A percentile compares a stretch with the other conserved stretches of the same genome.
Evolutionary conservation across 75 land plant species (phyloP).

Genomic region (Sequoia sempervirens): DNA sequence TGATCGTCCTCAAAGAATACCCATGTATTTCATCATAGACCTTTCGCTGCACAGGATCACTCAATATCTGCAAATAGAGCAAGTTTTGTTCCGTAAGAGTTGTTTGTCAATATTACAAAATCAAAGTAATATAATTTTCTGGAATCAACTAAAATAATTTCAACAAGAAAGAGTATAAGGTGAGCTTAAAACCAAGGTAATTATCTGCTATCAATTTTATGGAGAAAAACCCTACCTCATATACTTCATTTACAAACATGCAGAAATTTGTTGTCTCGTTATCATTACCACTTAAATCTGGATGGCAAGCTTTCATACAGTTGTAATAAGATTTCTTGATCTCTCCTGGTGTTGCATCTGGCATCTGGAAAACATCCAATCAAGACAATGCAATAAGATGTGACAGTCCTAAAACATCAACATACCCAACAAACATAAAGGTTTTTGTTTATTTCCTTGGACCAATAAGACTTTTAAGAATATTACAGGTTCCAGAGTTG

Average conservation of each 20-base stretch:
- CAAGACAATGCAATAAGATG: neutral
- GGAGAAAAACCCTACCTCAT: conserved; percentile 55
- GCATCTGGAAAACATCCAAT: conserved; percentile 40
- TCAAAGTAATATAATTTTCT: neutral
- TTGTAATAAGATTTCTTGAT: conserved; percentile 93
- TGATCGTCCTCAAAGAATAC: conserved; percentile 71
- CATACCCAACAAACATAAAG: neutral
- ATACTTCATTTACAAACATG: conserved; percentile 94
- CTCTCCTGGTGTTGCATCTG: conserved; percentile 85
- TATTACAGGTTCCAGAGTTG: neutral
- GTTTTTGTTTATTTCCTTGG: neutral
- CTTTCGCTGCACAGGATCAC: conserved; percentile 92
- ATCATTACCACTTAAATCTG: conserved; percentile 83
- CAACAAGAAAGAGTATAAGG: neutral
- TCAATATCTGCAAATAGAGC: conserved; percentile 62
- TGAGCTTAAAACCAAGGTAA: neutral
- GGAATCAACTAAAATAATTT: neutral
- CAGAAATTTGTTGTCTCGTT: conserved; percentile 82
- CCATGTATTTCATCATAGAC: conserved; percentile 98
- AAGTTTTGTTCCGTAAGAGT: neutral
- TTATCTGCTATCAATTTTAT: neutral
- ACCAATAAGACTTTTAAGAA: neutral
- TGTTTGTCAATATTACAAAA: neutral
- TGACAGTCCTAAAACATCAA: neutral
- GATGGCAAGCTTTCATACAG: conserved; percentile 98